Conservation (phyloP, 257 asterid species). For the Gentiana macrophylla region DNA sequence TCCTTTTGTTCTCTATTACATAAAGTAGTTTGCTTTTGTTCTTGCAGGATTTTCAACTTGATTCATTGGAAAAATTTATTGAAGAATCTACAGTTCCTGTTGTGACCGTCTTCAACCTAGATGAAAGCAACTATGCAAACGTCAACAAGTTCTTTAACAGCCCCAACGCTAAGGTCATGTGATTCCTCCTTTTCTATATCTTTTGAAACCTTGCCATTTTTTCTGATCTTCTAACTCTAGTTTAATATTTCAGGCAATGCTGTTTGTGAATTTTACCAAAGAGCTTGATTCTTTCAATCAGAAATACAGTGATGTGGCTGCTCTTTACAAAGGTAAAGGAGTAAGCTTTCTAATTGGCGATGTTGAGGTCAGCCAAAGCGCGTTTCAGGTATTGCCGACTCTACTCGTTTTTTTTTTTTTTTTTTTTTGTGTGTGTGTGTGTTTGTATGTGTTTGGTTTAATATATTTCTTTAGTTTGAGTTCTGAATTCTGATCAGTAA, state of each 20-base stretch:
- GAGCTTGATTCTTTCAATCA: slow-evolving; percentile 46
- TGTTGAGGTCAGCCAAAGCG: slow-evolving; percentile 39
- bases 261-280: slow-evolving; percentile 54
- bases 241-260: slow-evolving; percentile 43
- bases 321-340: slow-evolving; percentile 52
- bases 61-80: slow-evolving; percentile 55
- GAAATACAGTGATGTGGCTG: slow-evolving; percentile 53
- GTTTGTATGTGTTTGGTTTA: no score
- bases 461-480: no score
- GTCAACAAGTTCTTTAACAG: slow-evolving; percentile 46
- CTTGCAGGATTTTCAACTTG: slow-evolving; percentile 56
- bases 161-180: slow-evolving; percentile 42
- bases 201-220: background rate
- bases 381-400: slow-evolving; percentile 39
- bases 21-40: background rate
- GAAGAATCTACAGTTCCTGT: slow-evolving; percentile 39
- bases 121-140: slow-evolving; percentile 41
- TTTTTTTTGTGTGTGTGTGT: no score
- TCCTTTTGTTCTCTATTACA: background rate
- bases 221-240: background rate
- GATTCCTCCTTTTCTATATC: background rate
- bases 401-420: no score
- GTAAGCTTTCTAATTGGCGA: slow-evolving; percentile 68
- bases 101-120: slow-evolving; percentile 46
- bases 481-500: background rate